Evolutionary conservation across 2,329 filamentous ascomycete genomes (phyloP).

Genomic region (Fusarium chaquense): DNA sequence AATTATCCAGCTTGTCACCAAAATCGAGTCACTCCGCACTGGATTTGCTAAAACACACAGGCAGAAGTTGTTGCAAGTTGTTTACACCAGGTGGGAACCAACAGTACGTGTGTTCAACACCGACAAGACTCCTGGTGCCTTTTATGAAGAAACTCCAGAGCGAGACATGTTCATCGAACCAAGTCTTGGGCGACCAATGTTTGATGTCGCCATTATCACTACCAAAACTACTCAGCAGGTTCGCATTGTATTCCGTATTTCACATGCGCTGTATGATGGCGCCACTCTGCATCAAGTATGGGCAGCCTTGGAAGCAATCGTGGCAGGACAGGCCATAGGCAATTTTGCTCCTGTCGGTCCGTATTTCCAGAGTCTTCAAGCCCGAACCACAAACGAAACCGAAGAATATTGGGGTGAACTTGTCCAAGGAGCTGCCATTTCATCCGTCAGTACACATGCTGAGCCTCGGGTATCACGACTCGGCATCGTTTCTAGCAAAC

Average conservation of each 20-base stretch:
- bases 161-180: conserved; percentile 3
- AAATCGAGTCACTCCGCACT: conserved; percentile 5
- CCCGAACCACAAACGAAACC: neutral
- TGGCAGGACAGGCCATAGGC: conserved; percentile 3
- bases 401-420: conserved; percentile 2
- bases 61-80: conserved; percentile 2
- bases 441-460: neutral
- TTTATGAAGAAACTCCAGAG: neutral
- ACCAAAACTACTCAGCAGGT: neutral
- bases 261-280: conserved; percentile 7
- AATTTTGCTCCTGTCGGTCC: conserved; percentile 3
- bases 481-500: conserved; percentile 1
- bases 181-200: conserved; percentile 5
- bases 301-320: conserved; percentile 5
- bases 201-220: conserved; percentile 6
- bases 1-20: conserved; percentile 2
- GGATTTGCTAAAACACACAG: conserved; percentile 2
- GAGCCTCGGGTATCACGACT: conserved; percentile 6
- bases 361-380: conserved; percentile 5
- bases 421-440: neutral
- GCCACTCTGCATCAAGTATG: conserved; percentile 3
- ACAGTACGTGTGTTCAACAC: conserved; percentile 3
- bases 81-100: conserved; percentile 1
- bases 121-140: neutral
- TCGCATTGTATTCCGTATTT: conserved; percentile 1